Evolutionary conservation across 2,329 filamentous ascomycete species (phyloP).

Genomic region (Calonectria leucothoes): DNA sequence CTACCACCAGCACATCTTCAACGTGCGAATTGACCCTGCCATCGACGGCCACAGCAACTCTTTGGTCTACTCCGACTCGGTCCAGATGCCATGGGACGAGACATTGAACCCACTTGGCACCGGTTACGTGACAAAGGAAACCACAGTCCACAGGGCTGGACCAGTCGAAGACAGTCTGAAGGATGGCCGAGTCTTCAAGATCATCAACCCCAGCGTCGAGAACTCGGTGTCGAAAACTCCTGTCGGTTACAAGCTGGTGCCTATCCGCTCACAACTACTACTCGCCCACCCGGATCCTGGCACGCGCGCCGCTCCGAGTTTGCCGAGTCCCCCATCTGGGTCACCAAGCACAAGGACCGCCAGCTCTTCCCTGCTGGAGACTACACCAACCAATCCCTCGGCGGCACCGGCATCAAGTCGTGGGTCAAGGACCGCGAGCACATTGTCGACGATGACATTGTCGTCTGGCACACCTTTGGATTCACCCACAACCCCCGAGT

Average conservation of each 20-base stretch:
- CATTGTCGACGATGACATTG: slow-evolving; percentile 62
- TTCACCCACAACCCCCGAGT: slow-evolving; percentile 71
- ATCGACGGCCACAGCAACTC: slow-evolving; percentile 66
- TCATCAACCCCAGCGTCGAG: slow-evolving; percentile 58
- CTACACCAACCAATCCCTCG: slow-evolving; percentile 59
- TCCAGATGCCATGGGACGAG: slow-evolving; percentile 53
- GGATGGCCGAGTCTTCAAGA: slow-evolving; percentile 61
- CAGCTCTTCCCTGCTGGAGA: slow-evolving; percentile 56
- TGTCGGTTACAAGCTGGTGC: slow-evolving; percentile 59
- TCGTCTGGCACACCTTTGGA: slow-evolving; percentile 63
- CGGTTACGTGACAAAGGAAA: slow-evolving; percentile 63
- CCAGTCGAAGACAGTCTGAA: slow-evolving; percentile 65
- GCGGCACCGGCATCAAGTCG: slow-evolving; percentile 53
- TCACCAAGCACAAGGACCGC: slow-evolving; percentile 55
- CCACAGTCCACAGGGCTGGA: slow-evolving; percentile 56
- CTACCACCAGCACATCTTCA: slow-evolving; percentile 79
- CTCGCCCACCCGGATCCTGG: slow-evolving; percentile 54
- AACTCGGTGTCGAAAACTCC: slow-evolving; percentile 56
- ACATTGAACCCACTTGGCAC: slow-evolving; percentile 71
- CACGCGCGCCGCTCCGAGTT: slow-evolving; percentile 55
- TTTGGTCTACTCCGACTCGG: slow-evolving; percentile 55
- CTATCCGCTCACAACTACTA: slow-evolving; percentile 59
- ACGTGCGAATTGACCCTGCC: slow-evolving; percentile 71
- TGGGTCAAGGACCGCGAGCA: slow-evolving; percentile 62
- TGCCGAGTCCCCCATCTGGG: slow-evolving; percentile 55